These are phyloP conservation scores for Penicillium paxilli DNA, from an alignment of 495 filamentous ascomycete species.

Conservation along the genomic window DNA sequence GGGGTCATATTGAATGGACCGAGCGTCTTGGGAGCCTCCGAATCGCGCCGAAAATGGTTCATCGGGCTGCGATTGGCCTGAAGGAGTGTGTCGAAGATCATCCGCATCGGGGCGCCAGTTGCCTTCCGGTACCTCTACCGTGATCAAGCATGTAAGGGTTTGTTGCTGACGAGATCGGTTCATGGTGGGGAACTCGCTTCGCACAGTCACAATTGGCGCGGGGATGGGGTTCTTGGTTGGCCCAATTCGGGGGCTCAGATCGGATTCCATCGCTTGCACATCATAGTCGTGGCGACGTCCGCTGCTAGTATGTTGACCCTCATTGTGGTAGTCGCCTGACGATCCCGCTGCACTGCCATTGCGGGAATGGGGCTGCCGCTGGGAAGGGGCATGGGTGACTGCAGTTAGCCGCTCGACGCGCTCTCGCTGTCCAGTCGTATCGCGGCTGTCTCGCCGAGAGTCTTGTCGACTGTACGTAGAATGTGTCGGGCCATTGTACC, in stretches of 20 bases:
- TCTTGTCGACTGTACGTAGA: conserved; percentile 47
- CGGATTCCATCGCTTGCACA: conserved; percentile 93
- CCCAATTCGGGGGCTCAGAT: conserved; percentile 66
- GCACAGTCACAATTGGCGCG: conserved; percentile 83
- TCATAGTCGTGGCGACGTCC: conserved; percentile 88
- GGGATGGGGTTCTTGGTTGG: conserved; percentile 88
- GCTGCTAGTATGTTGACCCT: conserved; percentile 49
- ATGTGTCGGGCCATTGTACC: conserved; percentile 13
- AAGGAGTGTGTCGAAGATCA: conserved; percentile 69
- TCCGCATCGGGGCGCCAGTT: conserved; percentile 89
- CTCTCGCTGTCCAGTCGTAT: conserved; percentile 49
- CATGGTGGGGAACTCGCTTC: conserved; percentile 95
- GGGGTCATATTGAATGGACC: conserved; percentile 44
- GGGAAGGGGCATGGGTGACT: conserved; percentile 28
- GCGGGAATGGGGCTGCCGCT: conserved; percentile 56
- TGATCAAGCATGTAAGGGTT: conserved; percentile 89
- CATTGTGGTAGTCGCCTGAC: conserved; percentile 69
- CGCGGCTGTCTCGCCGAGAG: conserved; percentile 59
- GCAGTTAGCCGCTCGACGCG: conserved; percentile 61
- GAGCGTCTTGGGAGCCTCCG: conserved; percentile 32
- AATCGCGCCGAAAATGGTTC: conserved; percentile 37
- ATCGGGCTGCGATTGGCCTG: conserved; percentile 52
- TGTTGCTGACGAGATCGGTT: conserved; percentile 92
- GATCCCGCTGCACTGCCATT: conserved; percentile 78
- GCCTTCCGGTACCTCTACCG: conserved; percentile 89